A percentile compares a stretch with the other conserved stretches of the same genome.
These are phyloP conservation scores for Ceratopteris richardii DNA, from an alignment of 75 land plant species.

Conservation along the genomic window DNA sequence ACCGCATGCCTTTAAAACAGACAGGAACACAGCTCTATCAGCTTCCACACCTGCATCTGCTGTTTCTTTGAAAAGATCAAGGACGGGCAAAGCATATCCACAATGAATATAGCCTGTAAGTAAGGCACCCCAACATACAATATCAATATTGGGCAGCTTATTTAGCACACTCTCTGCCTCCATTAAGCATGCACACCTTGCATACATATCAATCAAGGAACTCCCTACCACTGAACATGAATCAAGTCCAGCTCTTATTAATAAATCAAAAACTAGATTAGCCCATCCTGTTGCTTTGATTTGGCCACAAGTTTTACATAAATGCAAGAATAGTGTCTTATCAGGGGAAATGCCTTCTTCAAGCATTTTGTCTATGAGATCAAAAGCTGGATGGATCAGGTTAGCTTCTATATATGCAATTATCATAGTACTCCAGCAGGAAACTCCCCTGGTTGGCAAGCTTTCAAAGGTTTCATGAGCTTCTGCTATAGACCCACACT, in stretches of 20 bases:
- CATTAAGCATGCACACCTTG: slow-evolving; percentile 26
- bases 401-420: too few relatives aligned
- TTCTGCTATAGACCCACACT: slow-evolving; percentile 13
- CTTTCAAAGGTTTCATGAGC: slow-evolving; percentile 15
- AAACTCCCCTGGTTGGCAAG: slow-evolving; percentile 1
- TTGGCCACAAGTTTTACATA: too few relatives aligned
- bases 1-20: slow-evolving; percentile 9
- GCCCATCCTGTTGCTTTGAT: too few relatives aligned
- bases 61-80: slow-evolving; percentile 8
- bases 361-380: slow-evolving; percentile 17
- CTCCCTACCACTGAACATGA: too few relatives aligned
- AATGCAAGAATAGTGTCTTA: slow-evolving; percentile 24
- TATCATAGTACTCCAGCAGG: too few relatives aligned
- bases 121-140: slow-evolving; percentile 19
- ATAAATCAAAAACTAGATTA: too few relatives aligned
- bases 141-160: slow-evolving; percentile 4
- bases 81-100: background rate
- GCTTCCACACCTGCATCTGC: background rate
- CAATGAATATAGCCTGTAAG: slow-evolving; percentile 9
- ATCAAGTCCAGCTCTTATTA: too few relatives aligned
- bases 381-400: too few relatives aligned
- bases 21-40: background rate
- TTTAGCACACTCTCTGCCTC: slow-evolving; percentile 27
- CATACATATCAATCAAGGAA: slow-evolving; percentile 41
- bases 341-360: slow-evolving; percentile 16